Conservation (phyloP, 2,329 filamentous ascomycete species). For the Sporothrix curviconia region DNA sequence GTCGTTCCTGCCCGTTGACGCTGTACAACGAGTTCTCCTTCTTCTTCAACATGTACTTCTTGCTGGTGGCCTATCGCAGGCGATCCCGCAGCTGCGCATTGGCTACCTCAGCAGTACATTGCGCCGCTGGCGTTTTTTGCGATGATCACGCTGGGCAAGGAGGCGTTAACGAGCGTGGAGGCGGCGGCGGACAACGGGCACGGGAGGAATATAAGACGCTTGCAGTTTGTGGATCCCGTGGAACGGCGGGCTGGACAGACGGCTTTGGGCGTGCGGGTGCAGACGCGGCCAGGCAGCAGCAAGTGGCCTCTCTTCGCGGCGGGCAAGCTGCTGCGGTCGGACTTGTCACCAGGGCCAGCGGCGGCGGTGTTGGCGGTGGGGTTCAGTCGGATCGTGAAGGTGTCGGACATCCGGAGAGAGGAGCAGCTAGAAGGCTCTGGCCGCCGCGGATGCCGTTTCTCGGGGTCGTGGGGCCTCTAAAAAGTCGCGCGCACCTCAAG, state of each 20-base stretch:
- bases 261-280: not conserved
- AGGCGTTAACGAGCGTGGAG: constrained; percentile 88
- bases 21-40: constrained; percentile 99
- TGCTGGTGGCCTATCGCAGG: constrained; percentile 93
- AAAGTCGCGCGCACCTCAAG: constrained; percentile 78
- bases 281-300: constrained; percentile 12
- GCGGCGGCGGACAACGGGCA: constrained; percentile 82
- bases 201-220: constrained; percentile 79
- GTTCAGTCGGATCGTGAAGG: constrained; percentile 28
- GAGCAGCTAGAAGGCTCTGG: constrained; percentile 39
- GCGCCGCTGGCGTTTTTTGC: constrained; percentile 89
- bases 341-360: constrained; percentile 33
- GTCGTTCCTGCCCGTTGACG: constrained; percentile 87
- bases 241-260: constrained; percentile 20
- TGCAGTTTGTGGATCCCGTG: constrained; percentile 60
- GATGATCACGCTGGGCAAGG: constrained; percentile 86
- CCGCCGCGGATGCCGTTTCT: constrained; percentile 35
- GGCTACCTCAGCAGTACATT: constrained; percentile 91
- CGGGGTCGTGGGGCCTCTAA: constrained; percentile 58
- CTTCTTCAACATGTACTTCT: constrained; percentile 99
- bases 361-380: constrained; percentile 23
- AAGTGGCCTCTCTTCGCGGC: constrained; percentile 19
- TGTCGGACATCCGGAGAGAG: constrained; percentile 65
- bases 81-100: constrained; percentile 81
- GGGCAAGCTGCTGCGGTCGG: constrained; percentile 43